Conservation (phyloP, 306 rosid genomes). For the Cicer pinnatifidum region DNA sequence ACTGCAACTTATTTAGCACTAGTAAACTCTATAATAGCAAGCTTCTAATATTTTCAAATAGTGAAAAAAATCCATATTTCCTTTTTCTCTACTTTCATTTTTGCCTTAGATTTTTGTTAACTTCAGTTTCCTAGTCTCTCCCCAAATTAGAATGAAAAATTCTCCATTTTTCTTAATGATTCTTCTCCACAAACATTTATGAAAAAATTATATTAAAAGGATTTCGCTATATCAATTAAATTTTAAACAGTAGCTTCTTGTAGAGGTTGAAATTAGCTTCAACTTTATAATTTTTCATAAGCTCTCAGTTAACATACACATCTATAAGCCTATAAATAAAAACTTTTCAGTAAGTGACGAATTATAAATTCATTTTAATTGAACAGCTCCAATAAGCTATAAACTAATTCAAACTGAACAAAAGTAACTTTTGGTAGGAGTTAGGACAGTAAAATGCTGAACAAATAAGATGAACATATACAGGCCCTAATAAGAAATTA, state of each 20-base stretch:
- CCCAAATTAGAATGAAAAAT: slow-evolving; percentile 3
- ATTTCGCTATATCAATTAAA: background rate
- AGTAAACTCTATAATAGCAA: slow-evolving; percentile 18
- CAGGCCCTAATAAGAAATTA: background rate
- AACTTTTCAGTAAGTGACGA: background rate
- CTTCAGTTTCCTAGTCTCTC: slow-evolving; percentile 22
- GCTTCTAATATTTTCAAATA: slow-evolving; percentile 6
- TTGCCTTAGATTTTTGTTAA: slow-evolving; percentile 4
- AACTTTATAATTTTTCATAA: background rate
- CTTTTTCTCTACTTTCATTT: background rate
- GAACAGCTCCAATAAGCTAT: background rate
- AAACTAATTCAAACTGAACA: background rate
- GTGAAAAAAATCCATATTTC: slow-evolving; percentile 12
- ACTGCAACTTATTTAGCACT: too few species aligned
- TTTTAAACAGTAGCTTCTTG: background rate
- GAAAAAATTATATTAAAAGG: background rate
- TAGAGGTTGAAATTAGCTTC: background rate
- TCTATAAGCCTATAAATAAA: background rate
- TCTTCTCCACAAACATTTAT: slow-evolving; percentile 13
- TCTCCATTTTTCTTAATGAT: slow-evolving; percentile 25
- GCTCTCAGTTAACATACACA: background rate
- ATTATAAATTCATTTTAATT: background rate
- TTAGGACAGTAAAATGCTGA: slow-evolving; percentile 8
- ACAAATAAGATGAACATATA: background rate
- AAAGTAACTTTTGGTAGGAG: background rate